Conservation (phyloP, 2,329 filamentous ascomycete species). For the Penicillium sp. region DNA sequence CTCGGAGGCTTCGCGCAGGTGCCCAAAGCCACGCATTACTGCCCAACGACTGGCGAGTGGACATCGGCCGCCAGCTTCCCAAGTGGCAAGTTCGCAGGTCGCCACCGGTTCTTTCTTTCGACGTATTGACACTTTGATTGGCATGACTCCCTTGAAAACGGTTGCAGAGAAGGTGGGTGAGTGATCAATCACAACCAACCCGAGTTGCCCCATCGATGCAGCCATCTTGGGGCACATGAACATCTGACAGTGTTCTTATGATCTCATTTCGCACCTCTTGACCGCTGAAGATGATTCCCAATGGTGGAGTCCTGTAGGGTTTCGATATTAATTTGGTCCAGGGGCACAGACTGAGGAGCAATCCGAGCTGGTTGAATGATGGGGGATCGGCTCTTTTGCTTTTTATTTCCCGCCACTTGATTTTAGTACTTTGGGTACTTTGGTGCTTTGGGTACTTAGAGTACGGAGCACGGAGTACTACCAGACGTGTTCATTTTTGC, state of each 20-base stretch:
- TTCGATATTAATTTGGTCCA: constrained; percentile 7
- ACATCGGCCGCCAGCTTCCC: constrained; percentile 4
- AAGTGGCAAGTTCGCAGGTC: constrained; percentile 22
- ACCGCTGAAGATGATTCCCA: constrained; percentile 15
- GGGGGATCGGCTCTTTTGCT: constrained; percentile 19
- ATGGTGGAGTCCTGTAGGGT: constrained; percentile 12
- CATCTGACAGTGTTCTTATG: constrained; percentile 6
- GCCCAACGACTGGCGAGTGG: constrained; percentile 34
- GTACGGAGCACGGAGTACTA: no score
- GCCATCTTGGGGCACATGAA: not conserved
- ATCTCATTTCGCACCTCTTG: constrained; percentile 6
- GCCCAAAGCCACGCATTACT: constrained; percentile 43
- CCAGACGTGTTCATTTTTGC: no score
- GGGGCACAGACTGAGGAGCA: constrained; percentile 26
- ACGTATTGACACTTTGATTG: constrained; percentile 15
- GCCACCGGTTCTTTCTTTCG: constrained; percentile 9
- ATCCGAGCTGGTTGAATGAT: constrained; percentile 20
- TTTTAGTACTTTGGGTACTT: not conserved
- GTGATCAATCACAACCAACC: constrained; percentile 6
- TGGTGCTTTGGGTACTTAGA: no score
- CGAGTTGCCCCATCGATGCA: not conserved
- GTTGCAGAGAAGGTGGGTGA: constrained; percentile 9
- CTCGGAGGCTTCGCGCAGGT: constrained; percentile 19
- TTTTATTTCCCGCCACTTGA: constrained; percentile 3
- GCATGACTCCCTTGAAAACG: not conserved